phyloP scores from a whole-genome alignment of 768 basidiomycete genomes.

The Tulasnella calospora region DNA sequence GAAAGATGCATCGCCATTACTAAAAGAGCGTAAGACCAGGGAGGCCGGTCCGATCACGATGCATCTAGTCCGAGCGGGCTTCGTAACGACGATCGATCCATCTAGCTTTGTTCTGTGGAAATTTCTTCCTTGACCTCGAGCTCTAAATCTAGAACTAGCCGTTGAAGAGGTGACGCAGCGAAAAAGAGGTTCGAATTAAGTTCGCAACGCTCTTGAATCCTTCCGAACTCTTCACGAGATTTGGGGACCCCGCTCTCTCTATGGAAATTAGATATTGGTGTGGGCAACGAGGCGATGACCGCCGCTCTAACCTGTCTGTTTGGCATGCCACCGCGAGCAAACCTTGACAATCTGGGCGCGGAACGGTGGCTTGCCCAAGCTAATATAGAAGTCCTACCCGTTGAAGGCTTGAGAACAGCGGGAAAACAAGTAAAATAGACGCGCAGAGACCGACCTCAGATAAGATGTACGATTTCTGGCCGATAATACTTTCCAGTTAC shows the following conservation, averaged over 20 bases:
- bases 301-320: neutral
- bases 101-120: neutral
- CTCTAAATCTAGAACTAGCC: neutral
- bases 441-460: neutral
- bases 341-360: neutral
- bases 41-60: neutral
- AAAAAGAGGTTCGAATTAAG: neutral
- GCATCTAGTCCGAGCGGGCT: neutral
- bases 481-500: neutral
- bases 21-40: neutral
- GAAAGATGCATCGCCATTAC: neutral
- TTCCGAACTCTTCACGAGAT: neutral
- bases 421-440: neutral
- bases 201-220: neutral
- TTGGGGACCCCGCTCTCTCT: neutral
- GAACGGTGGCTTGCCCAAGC: neutral
- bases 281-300: neutral
- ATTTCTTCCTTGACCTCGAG: neutral
- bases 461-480: neutral
- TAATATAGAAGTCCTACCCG: neutral
- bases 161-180: neutral
- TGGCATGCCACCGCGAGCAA: neutral
- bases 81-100: neutral
- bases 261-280: neutral
- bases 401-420: neutral